These are phyloP conservation scores for Diaporthe citrichinensis DNA, from an alignment of 2,329 filamentous ascomycete species.

Conservation along the genomic window DNA sequence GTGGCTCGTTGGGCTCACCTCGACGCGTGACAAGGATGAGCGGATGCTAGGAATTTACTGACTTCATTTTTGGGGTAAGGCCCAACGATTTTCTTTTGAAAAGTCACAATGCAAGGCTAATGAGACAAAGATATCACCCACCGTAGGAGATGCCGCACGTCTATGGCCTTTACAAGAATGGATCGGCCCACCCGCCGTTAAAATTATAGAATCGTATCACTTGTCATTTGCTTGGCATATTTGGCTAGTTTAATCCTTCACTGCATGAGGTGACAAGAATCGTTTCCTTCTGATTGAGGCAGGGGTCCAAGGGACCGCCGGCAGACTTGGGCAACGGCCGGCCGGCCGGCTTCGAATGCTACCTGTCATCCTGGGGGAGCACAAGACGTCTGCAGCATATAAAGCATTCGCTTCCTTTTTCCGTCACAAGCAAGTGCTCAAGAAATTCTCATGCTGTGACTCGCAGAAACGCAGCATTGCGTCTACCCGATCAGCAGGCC, in stretches of 20 bases:
- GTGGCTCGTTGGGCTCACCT: neutral
- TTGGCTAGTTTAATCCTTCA: constrained; percentile 1
- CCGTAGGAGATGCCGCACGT: neutral
- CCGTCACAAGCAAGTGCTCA: constrained; percentile 4
- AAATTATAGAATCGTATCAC: neutral
- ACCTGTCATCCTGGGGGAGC: constrained; percentile 28
- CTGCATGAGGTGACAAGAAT: constrained; percentile 15
- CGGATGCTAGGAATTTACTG: neutral
- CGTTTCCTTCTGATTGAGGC: constrained; percentile 8
- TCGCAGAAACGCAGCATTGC: constrained; percentile 10
- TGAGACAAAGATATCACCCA: neutral
- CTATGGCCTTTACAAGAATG: neutral
- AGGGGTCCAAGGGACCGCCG: constrained; percentile 3
- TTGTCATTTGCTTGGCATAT: constrained; percentile 2
- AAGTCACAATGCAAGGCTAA: neutral
- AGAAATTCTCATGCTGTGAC: constrained; percentile 1
- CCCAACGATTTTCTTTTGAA: neutral
- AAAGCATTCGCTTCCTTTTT: neutral
- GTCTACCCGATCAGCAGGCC: neutral
- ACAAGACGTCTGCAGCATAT: constrained; percentile 1
- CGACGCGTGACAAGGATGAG: neutral
- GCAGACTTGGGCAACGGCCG: neutral
- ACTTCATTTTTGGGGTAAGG: neutral
- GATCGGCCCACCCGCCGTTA: too few species aligned
- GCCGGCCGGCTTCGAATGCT: constrained; percentile 3